These are phyloP conservation scores for Hippophae tibetana DNA, from an alignment of 306 rosid genomes.

Conservation along the genomic window DNA sequence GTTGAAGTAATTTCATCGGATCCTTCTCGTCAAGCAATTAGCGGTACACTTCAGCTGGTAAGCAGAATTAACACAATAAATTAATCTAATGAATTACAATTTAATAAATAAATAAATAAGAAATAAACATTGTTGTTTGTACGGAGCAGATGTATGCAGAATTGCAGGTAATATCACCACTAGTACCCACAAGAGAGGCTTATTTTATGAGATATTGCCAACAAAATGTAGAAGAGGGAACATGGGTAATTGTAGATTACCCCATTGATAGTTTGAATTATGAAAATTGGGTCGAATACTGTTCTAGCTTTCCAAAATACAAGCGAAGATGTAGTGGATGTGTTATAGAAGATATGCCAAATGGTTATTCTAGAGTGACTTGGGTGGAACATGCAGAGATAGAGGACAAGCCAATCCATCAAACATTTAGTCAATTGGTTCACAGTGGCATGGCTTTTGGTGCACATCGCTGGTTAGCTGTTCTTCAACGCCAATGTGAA, in stretches of 20 bases:
- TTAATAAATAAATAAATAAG: no score
- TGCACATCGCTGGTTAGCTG: slow-evolving; percentile 80
- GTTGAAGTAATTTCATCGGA: slow-evolving; percentile 67
- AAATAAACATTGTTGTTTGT: neutral
- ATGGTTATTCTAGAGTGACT: slow-evolving; percentile 77
- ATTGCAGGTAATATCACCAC: slow-evolving; percentile 65
- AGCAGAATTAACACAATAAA: slow-evolving; percentile 1
- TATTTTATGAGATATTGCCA: slow-evolving; percentile 88
- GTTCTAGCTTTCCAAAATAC: slow-evolving; percentile 53
- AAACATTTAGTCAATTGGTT: slow-evolving; percentile 54
- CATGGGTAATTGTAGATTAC: slow-evolving; percentile 87
- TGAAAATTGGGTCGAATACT: slow-evolving; percentile 41
- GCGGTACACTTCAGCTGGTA: slow-evolving; percentile 84
- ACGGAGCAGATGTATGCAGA: slow-evolving; percentile 69
- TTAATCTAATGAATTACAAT: no score
- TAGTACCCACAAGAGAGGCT: slow-evolving; percentile 73
- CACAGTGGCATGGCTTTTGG: slow-evolving; percentile 86
- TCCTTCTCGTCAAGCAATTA: slow-evolving; percentile 61
- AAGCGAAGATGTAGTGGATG: slow-evolving; percentile 85
- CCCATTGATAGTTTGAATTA: slow-evolving; percentile 64
- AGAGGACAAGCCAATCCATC: slow-evolving; percentile 88
- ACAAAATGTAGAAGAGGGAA: slow-evolving; percentile 77
- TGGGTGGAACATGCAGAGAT: slow-evolving; percentile 92
- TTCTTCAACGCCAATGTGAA: slow-evolving; percentile 83
- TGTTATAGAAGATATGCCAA: slow-evolving; percentile 92